A percentile compares a stretch with the other conserved stretches of the same genome.
These are phyloP conservation scores for Durotheca rogersii DNA, from an alignment of 495 filamentous ascomycete species.

Conservation along the genomic window DNA sequence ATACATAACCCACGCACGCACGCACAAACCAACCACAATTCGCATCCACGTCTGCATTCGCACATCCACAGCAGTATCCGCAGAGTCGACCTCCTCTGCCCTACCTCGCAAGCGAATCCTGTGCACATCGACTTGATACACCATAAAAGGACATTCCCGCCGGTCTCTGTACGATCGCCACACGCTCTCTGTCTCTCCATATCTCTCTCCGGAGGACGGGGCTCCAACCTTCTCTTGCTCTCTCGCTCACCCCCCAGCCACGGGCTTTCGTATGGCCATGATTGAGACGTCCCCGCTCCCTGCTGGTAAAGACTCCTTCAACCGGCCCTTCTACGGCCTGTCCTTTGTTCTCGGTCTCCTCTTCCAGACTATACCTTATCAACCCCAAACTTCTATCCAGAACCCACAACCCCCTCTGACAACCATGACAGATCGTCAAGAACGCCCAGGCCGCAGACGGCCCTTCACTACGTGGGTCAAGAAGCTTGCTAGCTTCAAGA, in stretches of 20 bases:
- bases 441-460: slow-evolving; percentile 61
- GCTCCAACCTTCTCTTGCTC: background rate
- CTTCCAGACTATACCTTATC: slow-evolving; percentile 23
- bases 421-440: slow-evolving; percentile 42
- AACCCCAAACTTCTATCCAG: slow-evolving; percentile 22
- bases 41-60: background rate
- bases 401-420: slow-evolving; percentile 20
- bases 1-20: background rate
- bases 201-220: too few species aligned
- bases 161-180: background rate
- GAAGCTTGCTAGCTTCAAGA: slow-evolving; percentile 84
- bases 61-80: too few species aligned
- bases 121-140: too few species aligned
- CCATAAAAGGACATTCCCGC: too few species aligned
- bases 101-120: background rate
- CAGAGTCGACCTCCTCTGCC: background rate
- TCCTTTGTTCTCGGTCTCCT: slow-evolving; percentile 3
- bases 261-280: slow-evolving; percentile 69
- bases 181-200: background rate
- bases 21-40: background rate
- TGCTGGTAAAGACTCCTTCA: slow-evolving; percentile 56
- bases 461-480: slow-evolving; percentile 95
- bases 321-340: slow-evolving; percentile 17
- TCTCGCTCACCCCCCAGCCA: background rate
- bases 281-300: slow-evolving; percentile 63